A percentile compares a stretch with the other conserved stretches of the same genome.
These are phyloP conservation scores for Cutaneotrichosporon arboriforme DNA, from an alignment of 1,284 basidiomycete genomes.

Conservation along the genomic window DNA sequence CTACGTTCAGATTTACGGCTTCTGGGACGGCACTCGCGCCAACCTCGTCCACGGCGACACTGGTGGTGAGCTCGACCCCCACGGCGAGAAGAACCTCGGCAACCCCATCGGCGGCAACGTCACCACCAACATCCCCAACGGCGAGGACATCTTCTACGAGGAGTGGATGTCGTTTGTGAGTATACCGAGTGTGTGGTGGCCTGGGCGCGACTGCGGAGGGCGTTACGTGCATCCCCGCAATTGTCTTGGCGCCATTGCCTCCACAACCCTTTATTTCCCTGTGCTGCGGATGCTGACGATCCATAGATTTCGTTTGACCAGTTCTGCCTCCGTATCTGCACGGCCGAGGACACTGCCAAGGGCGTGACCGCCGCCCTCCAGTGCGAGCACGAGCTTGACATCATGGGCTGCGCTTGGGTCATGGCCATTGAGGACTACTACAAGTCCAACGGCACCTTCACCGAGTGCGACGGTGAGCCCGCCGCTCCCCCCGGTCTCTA, in stretches of 20 bases:
- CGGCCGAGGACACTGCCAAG: constrained; percentile 31
- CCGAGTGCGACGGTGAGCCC: constrained; percentile 47
- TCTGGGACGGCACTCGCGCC: constrained; percentile 46
- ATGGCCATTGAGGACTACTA: constrained; percentile 46
- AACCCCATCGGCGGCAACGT: constrained; percentile 55
- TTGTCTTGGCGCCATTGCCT: not conserved
- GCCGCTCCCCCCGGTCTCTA: constrained; percentile 48
- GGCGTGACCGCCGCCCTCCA: constrained; percentile 38
- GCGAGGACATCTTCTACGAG: constrained; percentile 52
- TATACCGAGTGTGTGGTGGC: not conserved
- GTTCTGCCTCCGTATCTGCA: constrained; percentile 50
- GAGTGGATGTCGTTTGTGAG: constrained; percentile 51
- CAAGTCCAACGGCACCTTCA: constrained; percentile 42
- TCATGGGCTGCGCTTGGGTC: constrained; percentile 49
- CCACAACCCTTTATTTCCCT: not conserved
- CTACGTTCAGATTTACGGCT: constrained; percentile 52
- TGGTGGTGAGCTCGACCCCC: constrained; percentile 51
- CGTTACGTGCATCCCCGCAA: too few species aligned
- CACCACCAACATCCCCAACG: constrained; percentile 50
- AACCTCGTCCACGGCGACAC: constrained; percentile 50
- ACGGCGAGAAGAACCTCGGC: constrained; percentile 48
- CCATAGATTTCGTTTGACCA: constrained; percentile 46
- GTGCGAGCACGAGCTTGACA: constrained; percentile 45
- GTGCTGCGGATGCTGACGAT: not conserved
- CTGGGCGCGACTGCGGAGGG: constrained; percentile 6